A percentile compares a stretch with the other conserved stretches of the same genome.
These are phyloP conservation scores for Monilinia polystroma DNA, from an alignment of 2,329 filamentous ascomycete genomes.

Conservation along the genomic window DNA sequence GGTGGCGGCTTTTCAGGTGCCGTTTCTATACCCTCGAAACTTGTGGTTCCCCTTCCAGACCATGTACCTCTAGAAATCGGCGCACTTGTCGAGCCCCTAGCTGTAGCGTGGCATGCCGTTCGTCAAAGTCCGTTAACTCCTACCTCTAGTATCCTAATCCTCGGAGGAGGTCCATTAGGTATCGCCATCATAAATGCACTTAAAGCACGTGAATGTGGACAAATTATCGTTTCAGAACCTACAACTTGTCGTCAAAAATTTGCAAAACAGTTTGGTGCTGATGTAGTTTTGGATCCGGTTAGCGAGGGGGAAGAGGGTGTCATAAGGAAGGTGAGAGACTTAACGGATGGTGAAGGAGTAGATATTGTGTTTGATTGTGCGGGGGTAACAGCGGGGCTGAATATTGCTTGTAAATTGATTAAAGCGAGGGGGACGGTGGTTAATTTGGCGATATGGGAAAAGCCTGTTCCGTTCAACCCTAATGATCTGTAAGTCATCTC, in stretches of 20 bases:
- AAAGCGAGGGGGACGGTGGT: conserved; percentile 56
- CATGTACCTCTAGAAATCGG: conserved; percentile 53
- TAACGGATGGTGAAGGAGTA: conserved; percentile 52
- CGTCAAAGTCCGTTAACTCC: conserved; percentile 48
- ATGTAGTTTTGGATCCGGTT: conserved; percentile 53
- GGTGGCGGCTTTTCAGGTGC: conserved; percentile 57
- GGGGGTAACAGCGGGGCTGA: conserved; percentile 52
- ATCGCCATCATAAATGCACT: conserved; percentile 60
- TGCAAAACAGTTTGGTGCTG: conserved; percentile 55
- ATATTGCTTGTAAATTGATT: conserved; percentile 49
- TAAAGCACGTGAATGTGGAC: conserved; percentile 50
- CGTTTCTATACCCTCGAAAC: conserved; percentile 51
- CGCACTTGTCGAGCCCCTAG: conserved; percentile 61
- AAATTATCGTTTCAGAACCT: conserved; percentile 59
- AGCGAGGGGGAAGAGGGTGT: conserved; percentile 53
- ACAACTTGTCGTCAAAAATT: conserved; percentile 51
- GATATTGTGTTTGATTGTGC: conserved; percentile 63
- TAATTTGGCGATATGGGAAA: conserved; percentile 66
- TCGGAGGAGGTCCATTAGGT: conserved; percentile 64
- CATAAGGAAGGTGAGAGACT: conserved; percentile 45
- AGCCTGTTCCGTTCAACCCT: conserved; percentile 51
- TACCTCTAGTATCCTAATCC: conserved; percentile 52
- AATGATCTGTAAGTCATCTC: conserved; percentile 46
- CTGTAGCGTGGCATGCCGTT: conserved; percentile 65
- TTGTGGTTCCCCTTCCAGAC: conserved; percentile 52